These are phyloP conservation scores for Mycena sanguinolenta DNA, from an alignment of 768 basidiomycete species.

Conservation along the genomic window DNA sequence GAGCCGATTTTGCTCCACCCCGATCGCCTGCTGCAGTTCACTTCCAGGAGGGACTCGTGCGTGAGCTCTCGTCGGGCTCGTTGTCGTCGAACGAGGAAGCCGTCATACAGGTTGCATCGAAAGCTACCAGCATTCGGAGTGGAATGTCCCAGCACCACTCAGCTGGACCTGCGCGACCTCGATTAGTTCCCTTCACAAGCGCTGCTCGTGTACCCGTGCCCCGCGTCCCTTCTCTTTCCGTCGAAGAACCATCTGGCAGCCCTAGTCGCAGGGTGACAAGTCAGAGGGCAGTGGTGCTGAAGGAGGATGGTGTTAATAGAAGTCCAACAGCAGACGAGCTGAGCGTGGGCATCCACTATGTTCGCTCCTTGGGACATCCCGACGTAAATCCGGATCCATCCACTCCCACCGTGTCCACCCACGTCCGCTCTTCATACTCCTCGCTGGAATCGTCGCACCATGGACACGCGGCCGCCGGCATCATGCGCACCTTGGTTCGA, in stretches of 20 bases:
- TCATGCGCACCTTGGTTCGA: conserved; percentile 64
- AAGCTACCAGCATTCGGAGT: conserved; percentile 67
- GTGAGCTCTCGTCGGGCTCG: conserved; percentile 53
- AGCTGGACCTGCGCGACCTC: conserved; percentile 59
- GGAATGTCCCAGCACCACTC: conserved; percentile 54
- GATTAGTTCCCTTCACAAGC: conserved; percentile 80
- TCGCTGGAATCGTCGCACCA: conserved; percentile 73
- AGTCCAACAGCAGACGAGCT: conserved; percentile 73
- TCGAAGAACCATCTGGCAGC: conserved; percentile 41
- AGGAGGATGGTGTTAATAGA: conserved; percentile 49
- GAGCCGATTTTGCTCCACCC: conserved; percentile 79
- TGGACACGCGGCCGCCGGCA: conserved; percentile 51
- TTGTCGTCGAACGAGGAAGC: conserved; percentile 56
- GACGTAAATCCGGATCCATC: conserved; percentile 43
- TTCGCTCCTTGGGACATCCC: conserved; percentile 69
- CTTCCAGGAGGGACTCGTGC: conserved; percentile 52
- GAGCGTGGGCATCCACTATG: conserved; percentile 77
- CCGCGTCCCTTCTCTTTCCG: conserved; percentile 53
- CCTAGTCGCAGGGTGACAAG: conserved; percentile 64
- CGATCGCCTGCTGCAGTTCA: conserved; percentile 60
- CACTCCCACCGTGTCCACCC: conserved; percentile 53
- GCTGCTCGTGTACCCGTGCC: conserved; percentile 77
- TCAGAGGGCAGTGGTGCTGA: conserved; percentile 74
- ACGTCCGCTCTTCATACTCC: conserved; percentile 69
- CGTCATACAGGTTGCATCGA: conserved; percentile 61